phyloP scores from a whole-genome alignment of 257 asterid species.

The Scutellaria barbata region DNA sequence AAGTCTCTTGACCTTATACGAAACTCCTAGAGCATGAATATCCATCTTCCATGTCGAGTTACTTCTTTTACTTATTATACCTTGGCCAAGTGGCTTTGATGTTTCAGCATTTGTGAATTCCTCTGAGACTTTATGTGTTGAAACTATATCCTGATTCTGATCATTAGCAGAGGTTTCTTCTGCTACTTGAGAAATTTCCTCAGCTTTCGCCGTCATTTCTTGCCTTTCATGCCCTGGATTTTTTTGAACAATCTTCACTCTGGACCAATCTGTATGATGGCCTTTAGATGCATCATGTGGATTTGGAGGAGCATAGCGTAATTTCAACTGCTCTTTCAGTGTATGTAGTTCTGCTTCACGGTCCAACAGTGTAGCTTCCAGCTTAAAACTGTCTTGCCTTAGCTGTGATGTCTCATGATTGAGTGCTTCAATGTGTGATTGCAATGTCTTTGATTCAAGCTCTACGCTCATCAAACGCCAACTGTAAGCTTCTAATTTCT shows the following conservation, averaged over 20 bases:
- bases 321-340: constrained; percentile 54
- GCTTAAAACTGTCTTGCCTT: constrained; percentile 56
- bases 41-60: constrained; percentile 70
- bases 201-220: constrained; percentile 39
- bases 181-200: constrained; percentile 33
- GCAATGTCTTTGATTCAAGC: constrained; percentile 66
- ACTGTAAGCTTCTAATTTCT: constrained; percentile 63
- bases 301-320: constrained; percentile 47
- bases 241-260: constrained; percentile 61
- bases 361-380: constrained; percentile 51
- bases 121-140: constrained; percentile 37
- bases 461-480: constrained; percentile 80
- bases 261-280: constrained; percentile 64
- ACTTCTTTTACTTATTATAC: constrained; percentile 22
- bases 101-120: constrained; percentile 43
- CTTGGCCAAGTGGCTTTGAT: constrained; percentile 42
- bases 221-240: constrained; percentile 50
- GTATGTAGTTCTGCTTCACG: constrained; percentile 63
- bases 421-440: constrained; percentile 59
- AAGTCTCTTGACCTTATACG: constrained; percentile 83
- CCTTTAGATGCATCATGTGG: constrained; percentile 37
- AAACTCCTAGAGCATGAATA: constrained; percentile 85
- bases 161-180: constrained; percentile 37
- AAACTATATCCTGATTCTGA: constrained; percentile 56
- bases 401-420: constrained; percentile 57